Evolutionary conservation across 148 eudicot species (phyloP).

Genomic region (Simmondsia chinensis): DNA sequence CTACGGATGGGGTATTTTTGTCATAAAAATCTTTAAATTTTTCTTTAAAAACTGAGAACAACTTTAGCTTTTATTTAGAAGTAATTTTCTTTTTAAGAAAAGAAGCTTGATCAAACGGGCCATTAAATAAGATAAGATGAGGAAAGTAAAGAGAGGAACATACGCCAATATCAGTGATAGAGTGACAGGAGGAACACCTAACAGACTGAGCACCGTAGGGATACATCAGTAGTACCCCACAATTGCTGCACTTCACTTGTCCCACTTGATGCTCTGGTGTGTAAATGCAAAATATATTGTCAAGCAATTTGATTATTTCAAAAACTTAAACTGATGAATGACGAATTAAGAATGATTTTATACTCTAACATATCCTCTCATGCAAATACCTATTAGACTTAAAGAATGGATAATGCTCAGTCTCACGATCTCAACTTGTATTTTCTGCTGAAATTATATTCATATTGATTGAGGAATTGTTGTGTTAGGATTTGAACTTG

Average conservation of each 20-base stretch:
- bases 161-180: slow-evolving; percentile 72
- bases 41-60: too few species aligned
- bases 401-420: too few species aligned
- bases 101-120: not conserved
- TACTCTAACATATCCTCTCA: too few species aligned
- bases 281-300: not conserved
- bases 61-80: too few species aligned
- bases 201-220: slow-evolving; percentile 73
- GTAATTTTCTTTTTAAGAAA: not conserved
- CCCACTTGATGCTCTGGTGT: slow-evolving; percentile 80
- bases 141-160: slow-evolving; percentile 8
- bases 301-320: too few species aligned
- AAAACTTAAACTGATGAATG: not conserved
- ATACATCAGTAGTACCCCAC: slow-evolving; percentile 83
- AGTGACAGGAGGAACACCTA: slow-evolving; percentile 64
- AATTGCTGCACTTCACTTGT: slow-evolving; percentile 78
- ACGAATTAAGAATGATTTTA: not conserved
- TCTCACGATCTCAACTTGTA: too few species aligned
- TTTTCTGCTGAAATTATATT: too few species aligned
- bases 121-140: not conserved
- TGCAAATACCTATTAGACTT: too few species aligned
- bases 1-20: too few species aligned
- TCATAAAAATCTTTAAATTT: too few species aligned
- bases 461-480: too few species aligned
- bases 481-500: too few species aligned